Evolutionary conservation across 495 filamentous ascomycete species (phyloP), one percentile per base, ranked within the genome.

Genomic region (Lasiosphaeris hirsuta): DNA sequence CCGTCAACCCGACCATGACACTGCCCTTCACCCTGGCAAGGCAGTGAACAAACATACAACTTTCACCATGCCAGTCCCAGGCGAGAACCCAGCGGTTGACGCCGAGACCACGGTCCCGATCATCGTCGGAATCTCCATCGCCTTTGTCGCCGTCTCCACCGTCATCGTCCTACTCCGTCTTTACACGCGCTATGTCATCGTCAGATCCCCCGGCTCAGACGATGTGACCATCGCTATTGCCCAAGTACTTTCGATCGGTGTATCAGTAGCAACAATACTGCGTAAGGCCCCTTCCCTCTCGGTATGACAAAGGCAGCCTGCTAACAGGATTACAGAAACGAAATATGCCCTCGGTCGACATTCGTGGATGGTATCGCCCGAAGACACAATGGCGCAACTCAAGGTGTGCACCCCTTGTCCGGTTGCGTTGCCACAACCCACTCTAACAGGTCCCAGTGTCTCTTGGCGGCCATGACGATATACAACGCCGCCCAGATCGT

Each of bases 401-500:
- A 60, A 66, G 54, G 63, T 66, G 11, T 7, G 43, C 44, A 9
- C 11, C 7, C 33, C 30, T 17, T 17, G 34, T 7, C 15, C 18
- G n/a, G n/a, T n/a, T 4, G 7, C n/a, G 7, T 15, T 30, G 6
- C 38, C 23, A 1, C 3, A 35, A 39, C n/a, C 18, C 37, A 30
- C 48, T 43, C n/a, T 39, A 55, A 37, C 19, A 11, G 19, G 33
- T 13, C 39, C 7, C 38, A 66, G 63, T 53, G 52, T 7, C 60
- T 66, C 43, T 59, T 60, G 42, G 60, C 60, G 0, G 54, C 57
- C 34, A 62, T 63, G 39, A 35, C 56, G 13, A 63, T 56, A 38
- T 63, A 63, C 61, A 63, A 63, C 45, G 37, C 54, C 0, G 54
- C 66, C 2, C 66, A 71, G 47, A 60, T 67, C 30, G 60, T 72